Evolutionary conservation across 2,329 filamentous ascomycete species (phyloP).

Genomic region (Monosporascus sp.): DNA sequence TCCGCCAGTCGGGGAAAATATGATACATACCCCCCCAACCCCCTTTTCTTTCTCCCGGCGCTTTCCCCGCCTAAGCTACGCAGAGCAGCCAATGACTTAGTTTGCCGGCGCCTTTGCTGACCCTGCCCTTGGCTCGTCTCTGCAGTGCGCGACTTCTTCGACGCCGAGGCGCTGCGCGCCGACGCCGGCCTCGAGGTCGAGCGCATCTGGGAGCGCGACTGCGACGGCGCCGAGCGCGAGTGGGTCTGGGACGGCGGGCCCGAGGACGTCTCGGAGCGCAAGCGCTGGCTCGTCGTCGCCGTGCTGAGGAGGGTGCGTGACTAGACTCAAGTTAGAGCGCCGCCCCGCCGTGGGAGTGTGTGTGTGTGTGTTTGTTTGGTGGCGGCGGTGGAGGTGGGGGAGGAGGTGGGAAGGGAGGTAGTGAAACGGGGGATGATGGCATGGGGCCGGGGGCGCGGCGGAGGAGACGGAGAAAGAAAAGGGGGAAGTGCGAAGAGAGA

Average conservation of each 20-base stretch:
- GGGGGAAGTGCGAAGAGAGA: too few species aligned
- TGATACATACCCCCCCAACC: too few species aligned
- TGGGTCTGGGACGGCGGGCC: constrained; percentile 57
- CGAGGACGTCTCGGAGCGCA: constrained; percentile 58
- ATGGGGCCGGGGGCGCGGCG: too few species aligned
- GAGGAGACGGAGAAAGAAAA: too few species aligned
- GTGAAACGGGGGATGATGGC: background rate
- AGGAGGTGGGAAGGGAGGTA: background rate
- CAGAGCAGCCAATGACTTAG: too few species aligned
- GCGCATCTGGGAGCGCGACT: constrained; percentile 64
- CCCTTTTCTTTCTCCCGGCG: too few species aligned
- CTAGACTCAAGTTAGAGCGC: background rate
- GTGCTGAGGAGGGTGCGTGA: constrained; percentile 37
- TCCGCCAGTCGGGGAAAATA: too few species aligned
- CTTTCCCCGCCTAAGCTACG: too few species aligned
- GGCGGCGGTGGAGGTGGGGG: background rate
- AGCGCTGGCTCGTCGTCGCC: constrained; percentile 65
- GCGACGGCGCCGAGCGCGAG: constrained; percentile 53
- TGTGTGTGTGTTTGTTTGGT: too few species aligned
- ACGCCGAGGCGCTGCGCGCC: constrained; percentile 35
- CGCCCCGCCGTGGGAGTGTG: too few species aligned
- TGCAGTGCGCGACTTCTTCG: constrained; percentile 63
- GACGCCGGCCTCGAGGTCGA: constrained; percentile 53
- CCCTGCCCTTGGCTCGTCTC: constrained; percentile 34
- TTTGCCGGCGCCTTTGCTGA: too few species aligned